These are phyloP conservation scores for Saposhnikovia divaricata DNA, from an alignment of 129 eudicot species.

Conservation along the genomic window DNA sequence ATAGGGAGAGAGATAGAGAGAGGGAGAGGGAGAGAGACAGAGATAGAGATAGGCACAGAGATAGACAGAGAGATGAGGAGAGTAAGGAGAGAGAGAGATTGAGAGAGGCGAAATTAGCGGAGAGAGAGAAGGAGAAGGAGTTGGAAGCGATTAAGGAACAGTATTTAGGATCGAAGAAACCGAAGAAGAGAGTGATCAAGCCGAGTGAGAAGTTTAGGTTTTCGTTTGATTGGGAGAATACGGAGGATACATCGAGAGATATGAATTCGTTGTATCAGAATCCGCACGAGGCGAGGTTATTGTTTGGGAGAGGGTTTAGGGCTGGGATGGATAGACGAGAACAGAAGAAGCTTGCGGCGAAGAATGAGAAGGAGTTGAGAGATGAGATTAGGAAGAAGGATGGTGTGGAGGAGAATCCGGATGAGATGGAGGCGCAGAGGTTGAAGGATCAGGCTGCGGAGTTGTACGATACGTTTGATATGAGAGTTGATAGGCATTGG, in stretches of 20 bases:
- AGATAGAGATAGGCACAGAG: neutral
- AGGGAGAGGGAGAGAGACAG: neutral
- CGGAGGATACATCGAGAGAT: slow-evolving; percentile 10
- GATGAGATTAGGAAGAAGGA: slow-evolving; percentile 11
- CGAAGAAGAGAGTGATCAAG: slow-evolving; percentile 4
- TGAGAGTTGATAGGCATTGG: slow-evolving; percentile 11
- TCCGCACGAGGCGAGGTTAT: neutral
- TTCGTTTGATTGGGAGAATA: slow-evolving; percentile 13
- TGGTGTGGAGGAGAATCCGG: slow-evolving; percentile 1
- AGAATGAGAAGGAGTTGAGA: slow-evolving; percentile 8
- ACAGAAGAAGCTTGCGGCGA: slow-evolving; percentile 6
- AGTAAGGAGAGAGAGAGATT: neutral
- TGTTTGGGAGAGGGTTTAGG: slow-evolving; percentile 8
- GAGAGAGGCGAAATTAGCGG: neutral
- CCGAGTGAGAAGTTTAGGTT: slow-evolving; percentile 11
- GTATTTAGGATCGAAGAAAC: slow-evolving; percentile 4
- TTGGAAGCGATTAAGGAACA: slow-evolving; percentile 8
- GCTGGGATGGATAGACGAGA: slow-evolving; percentile 10
- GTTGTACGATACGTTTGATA: slow-evolving; percentile 9
- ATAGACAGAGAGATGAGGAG: neutral
- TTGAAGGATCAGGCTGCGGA: slow-evolving; percentile 9
- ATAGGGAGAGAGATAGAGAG: neutral
- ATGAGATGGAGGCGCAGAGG: neutral
- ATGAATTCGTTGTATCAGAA: slow-evolving; percentile 11
- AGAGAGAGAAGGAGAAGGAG: slow-evolving; percentile 8